Evolutionary conservation across 208 protist genomes (phyloP).

Genomic region (Tritrichomonas musculus): DNA sequence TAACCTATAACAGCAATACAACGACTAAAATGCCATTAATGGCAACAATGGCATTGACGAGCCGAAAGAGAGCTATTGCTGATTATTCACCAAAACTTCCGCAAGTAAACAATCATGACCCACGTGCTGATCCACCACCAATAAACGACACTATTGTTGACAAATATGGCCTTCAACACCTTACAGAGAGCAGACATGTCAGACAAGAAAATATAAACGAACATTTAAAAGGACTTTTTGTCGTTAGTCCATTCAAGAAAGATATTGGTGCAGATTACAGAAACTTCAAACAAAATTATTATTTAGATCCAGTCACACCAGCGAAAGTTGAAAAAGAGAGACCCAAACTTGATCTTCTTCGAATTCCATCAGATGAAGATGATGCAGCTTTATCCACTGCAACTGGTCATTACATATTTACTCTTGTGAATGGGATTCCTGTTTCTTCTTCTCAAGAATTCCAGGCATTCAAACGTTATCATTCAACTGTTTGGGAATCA

Average conservation of each 20-base stretch:
- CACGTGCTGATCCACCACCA: background rate
- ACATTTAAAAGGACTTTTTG: too few relatives aligned
- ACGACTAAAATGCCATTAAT: background rate
- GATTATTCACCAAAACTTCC: background rate
- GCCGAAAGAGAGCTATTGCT: background rate
- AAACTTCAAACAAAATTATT: too few relatives aligned
- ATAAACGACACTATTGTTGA: background rate
- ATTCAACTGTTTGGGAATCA: background rate
- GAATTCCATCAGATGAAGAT: too few relatives aligned
- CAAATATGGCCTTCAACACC: too few relatives aligned
- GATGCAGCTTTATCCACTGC: too few relatives aligned
- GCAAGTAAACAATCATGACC: background rate
- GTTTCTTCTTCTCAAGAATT: background rate
- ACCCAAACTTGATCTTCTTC: too few relatives aligned
- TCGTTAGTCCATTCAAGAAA: too few relatives aligned
- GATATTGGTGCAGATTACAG: too few relatives aligned
- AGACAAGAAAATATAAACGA: too few relatives aligned
- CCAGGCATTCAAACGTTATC: background rate
- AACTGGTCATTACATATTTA: background rate
- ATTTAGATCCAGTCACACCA: too few relatives aligned
- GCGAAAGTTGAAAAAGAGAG: too few relatives aligned
- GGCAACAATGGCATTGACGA: background rate
- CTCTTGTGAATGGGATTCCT: background rate
- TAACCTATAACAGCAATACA: background rate
- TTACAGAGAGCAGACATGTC: too few relatives aligned